Conservation (phyloP, 176 grass and related monocot species). For the Panicum miliaceum region DNA sequence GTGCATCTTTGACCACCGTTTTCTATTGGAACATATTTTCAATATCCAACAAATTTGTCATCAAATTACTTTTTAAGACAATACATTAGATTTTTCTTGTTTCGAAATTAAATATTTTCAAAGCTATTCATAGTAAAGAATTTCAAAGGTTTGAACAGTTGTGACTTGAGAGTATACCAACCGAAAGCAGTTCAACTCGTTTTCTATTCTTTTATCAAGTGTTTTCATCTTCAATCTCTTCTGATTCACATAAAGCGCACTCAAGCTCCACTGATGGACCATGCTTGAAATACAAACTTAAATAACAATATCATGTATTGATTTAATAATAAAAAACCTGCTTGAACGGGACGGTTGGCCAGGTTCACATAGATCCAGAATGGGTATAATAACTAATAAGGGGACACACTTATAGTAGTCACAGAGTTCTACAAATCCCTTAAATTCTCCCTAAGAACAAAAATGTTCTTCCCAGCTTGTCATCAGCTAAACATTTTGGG, state of each 20-base stretch:
- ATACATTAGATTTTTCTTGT: no score
- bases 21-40: no score
- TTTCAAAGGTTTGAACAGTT: no score
- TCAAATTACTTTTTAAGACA: no score
- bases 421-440: neutral
- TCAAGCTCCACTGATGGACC: neutral
- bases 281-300: constrained; percentile 18
- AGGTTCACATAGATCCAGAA: constrained; percentile 2
- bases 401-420: neutral
- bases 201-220: neutral
- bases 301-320: neutral
- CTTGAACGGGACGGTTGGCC: neutral
- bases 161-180: no score
- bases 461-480: neutral
- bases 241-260: neutral
- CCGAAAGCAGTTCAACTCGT: no score
- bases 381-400: neutral
- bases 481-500: constrained; percentile 74
- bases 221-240: neutral
- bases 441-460: neutral
- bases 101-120: no score
- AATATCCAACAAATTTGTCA: no score
- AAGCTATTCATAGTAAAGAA: no score
- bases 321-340: constrained; percentile 29
- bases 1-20: no score